Evolutionary conservation across 2,329 filamentous ascomycete species (phyloP).

Genomic region (Emmonsiellopsis sp.): DNA sequence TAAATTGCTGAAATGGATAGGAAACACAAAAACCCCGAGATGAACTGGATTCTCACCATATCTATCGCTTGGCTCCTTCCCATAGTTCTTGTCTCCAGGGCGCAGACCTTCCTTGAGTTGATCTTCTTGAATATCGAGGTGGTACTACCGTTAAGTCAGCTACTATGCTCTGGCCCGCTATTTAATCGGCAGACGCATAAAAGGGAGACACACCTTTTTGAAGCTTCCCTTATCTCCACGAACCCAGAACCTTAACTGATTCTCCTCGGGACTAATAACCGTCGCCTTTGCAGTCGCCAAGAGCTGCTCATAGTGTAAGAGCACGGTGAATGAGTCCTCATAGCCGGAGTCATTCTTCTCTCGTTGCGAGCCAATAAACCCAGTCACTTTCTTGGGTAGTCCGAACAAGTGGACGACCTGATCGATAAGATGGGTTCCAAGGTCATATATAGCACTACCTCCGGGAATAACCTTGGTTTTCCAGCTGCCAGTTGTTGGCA

Average conservation of each 20-base stretch:
- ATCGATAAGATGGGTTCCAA: conserved; percentile 69
- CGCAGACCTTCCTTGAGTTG: conserved; percentile 58
- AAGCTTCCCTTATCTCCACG: conserved; percentile 66
- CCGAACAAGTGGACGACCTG: conserved; percentile 65
- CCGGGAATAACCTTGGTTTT: conserved; percentile 59
- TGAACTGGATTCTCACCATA: conserved; percentile 37
- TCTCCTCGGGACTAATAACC: conserved; percentile 58
- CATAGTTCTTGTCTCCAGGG: conserved; percentile 56
- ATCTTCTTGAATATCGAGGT: conserved; percentile 66
- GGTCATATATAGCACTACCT: conserved; percentile 62
- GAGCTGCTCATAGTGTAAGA: conserved; percentile 57
- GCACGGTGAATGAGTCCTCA: conserved; percentile 48
- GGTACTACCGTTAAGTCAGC: conserved; percentile 25
- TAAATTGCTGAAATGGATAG: neutral
- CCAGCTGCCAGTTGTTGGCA: conserved; percentile 47
- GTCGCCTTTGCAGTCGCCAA: conserved; percentile 61
- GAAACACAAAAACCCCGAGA: neutral
- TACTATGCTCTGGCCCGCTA: neutral
- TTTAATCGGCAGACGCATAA: neutral
- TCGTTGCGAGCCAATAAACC: conserved; percentile 58
- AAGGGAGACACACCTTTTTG: conserved; percentile 50
- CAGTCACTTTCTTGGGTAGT: conserved; percentile 57
- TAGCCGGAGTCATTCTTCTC: conserved; percentile 44
- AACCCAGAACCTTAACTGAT: conserved; percentile 69
- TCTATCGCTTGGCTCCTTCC: conserved; percentile 50